Percentiles rank a stretch among this genome's conserved stretches.
Evolutionary conservation across 2,329 filamentous ascomycete genomes (phyloP).

Genomic region (Berkeleyomyces basicola): DNA sequence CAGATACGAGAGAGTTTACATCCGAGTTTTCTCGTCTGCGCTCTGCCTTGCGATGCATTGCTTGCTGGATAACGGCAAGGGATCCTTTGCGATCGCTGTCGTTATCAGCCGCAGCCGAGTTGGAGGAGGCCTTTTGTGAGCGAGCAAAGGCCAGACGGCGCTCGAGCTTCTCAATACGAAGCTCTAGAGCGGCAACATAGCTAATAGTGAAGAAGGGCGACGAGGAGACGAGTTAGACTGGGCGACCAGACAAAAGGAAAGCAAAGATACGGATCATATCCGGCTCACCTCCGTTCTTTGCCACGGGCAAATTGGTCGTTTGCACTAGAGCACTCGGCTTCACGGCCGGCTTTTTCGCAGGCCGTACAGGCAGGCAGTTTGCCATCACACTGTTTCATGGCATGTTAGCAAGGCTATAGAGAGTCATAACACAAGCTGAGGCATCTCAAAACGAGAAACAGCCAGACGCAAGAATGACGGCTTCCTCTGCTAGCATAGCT

Average conservation of each 20-base stretch:
- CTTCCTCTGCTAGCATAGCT: no score
- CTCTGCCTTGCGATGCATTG: conserved; percentile 48
- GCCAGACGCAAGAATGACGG: background rate
- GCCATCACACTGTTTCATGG: conserved; percentile 56
- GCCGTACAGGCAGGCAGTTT: conserved; percentile 90
- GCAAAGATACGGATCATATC: background rate
- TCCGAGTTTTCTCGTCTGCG: conserved; percentile 59
- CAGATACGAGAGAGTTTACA: conserved; percentile 81
- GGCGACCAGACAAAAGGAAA: background rate
- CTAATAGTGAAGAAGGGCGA: conserved; percentile 23
- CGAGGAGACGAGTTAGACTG: background rate
- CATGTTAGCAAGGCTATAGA: conserved; percentile 1
- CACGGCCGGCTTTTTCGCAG: conserved; percentile 79
- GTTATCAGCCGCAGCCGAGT: conserved; percentile 26
- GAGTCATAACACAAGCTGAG: background rate
- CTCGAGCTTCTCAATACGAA: conserved; percentile 76
- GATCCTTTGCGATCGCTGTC: conserved; percentile 45
- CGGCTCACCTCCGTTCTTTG: conserved; percentile 65
- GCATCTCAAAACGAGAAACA: background rate
- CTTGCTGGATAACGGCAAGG: conserved; percentile 41
- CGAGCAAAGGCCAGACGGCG: conserved; percentile 54
- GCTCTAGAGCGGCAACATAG: conserved; percentile 90
- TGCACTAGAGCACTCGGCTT: conserved; percentile 76
- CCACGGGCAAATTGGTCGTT: conserved; percentile 93
- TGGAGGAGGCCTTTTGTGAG: conserved; percentile 53